phyloP scores from a whole-genome alignment of 805 yeast genomes.

The Saturnispora gosingensis region DNA sequence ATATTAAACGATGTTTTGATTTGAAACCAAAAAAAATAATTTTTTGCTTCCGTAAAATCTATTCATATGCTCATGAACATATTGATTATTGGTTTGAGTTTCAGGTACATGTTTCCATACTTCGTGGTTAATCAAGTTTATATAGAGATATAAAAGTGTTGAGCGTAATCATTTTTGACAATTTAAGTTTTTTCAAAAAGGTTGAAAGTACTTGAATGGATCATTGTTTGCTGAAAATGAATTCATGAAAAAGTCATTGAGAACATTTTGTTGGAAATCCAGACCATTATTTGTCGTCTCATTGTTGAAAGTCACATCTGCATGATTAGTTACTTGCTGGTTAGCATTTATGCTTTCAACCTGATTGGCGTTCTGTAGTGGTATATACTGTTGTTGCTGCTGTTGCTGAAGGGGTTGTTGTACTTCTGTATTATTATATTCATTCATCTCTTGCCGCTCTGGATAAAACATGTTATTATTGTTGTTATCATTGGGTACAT shows the following conservation, averaged over 20 bases:
- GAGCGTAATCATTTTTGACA: background rate
- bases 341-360: background rate
- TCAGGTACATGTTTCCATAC: background rate
- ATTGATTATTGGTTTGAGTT: background rate
- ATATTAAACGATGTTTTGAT: background rate
- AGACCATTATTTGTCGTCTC: background rate
- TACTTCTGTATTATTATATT: background rate
- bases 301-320: background rate
- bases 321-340: background rate
- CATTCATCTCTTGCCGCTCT: background rate
- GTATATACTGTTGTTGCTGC: background rate
- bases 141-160: background rate
- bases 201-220: slow-evolving; percentile 2
- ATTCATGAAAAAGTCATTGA: background rate
- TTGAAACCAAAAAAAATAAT: background rate
- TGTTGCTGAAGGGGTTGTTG: background rate
- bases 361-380: background rate
- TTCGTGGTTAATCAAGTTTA: background rate
- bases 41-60: background rate
- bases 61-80: background rate
- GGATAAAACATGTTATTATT: background rate
- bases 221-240: background rate
- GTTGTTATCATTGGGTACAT: background rate
- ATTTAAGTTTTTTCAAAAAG: background rate
- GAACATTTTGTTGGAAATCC: background rate